Base-by-base conservation (phyloP, 305 asterid species). In the Fraxinus nigra region DNA sequence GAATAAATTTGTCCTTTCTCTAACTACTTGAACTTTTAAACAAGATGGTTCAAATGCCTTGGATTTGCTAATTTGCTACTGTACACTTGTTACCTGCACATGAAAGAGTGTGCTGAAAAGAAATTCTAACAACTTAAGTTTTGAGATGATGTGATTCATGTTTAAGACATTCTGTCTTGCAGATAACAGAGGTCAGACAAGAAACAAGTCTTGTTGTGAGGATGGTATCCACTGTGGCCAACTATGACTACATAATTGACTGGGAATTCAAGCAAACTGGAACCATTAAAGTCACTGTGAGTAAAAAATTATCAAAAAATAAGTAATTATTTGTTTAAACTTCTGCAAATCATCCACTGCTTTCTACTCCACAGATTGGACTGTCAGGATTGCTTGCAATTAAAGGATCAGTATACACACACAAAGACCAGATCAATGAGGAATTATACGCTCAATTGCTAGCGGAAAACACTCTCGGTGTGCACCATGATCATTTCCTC, bases 261-360 rank as follows among this genome's bases (percentile, higher is more conserved):
- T 93, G 93, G 93, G 98, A 93, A 80, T 89, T 92, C 89, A 91
- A 87, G 83, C 87, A 86, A 78, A 84, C 86, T 56, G 98, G 97
- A 8, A 61, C 22, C 26, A 89, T 93, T 46, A 90, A 82, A 85
- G 93, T 91, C 38, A 85, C 72, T 3, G 97, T 93, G 82, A 91
- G 94, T 86, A 33, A 3, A 22, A 61, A 61, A 61, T 14, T 59
- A 59, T 78, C 4, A 7, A 16, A 9, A 54, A 48, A 63, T 3
- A 11, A 46, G 40, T 3, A 32, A 33, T 13, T 78, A 28, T 32
- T 33, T 9, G 30, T 78, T 78, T 54, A 1, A 59, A 59, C 30
- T 59, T 26, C 10, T 63, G 72, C 6, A 63, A 63, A 63, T 63
- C 5, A 20, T 61, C 70, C 16, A 63, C 20, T 24, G 14, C 14